Evolutionary conservation across 805 yeast genomes (phyloP), one percentile per base, ranked within the genome.

Genomic region (Metschnikowia cubensis): DNA sequence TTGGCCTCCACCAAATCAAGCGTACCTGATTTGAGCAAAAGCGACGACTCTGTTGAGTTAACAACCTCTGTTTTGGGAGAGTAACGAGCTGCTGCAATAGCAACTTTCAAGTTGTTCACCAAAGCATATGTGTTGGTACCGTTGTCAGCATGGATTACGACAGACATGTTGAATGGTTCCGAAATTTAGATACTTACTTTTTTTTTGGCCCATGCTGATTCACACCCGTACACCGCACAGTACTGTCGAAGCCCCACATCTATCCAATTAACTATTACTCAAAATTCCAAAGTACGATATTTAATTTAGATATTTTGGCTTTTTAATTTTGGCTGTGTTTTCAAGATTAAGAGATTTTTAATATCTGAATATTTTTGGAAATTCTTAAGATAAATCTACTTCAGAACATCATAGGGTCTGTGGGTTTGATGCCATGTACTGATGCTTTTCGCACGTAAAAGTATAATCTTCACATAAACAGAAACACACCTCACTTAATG

Each of bases 1-100:
- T 85, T 84, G 18, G 88, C 74, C 64, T 85, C 89, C 50, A 74
- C 67, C 53, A 86, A 72, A 57, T 76, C 79, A 47, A 81, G 76
- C 2, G 67, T 66, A 21, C 63, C 40, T 6, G 67, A 65, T 35
- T 73, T 64, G 53, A 76, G 68, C 21, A 49, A 57, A 43, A 67
- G 56, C 3, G 56, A 54, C 39, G 63, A 52, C 34, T 57, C 69
- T 18, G 64, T 68, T 22, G 62, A 57, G 43, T 56, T 47, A 25
- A 53, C 59, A 14, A 65, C 53, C 35, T 58, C 54, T 21, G 47
- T 37, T 7, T 51, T 41, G 3, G 58, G 57, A 35, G 37, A 45
- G 47, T 42, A 55, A 4, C 50, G 62, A 6, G 59, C 53, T 5
- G 61, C 56, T 4, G 67, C 66, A 45, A 64, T 54, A 18, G 62